Evolutionary conservation across 345 rosid genomes (phyloP).

Genomic region (Orychophragmus violaceus): DNA sequence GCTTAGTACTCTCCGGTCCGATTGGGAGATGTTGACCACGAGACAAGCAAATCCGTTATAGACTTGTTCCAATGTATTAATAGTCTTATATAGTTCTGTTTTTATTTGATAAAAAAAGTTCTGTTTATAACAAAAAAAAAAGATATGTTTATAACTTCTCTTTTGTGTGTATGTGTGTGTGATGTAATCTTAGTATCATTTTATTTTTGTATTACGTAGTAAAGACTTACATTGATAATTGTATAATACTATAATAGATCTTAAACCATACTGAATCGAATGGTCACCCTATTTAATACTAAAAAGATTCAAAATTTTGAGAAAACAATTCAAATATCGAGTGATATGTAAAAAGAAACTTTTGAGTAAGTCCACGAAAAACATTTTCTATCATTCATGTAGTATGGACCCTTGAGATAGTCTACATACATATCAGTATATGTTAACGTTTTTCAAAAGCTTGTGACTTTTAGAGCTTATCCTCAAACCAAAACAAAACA

Average conservation of each 20-base stretch:
- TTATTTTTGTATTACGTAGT: neutral
- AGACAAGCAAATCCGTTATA: constrained; percentile 13
- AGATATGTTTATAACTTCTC: too few species aligned
- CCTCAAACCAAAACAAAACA: neutral
- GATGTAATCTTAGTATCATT: neutral
- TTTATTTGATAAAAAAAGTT: too few species aligned
- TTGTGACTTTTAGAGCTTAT: neutral
- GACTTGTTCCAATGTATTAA: constrained; percentile 8
- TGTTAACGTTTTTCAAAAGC: neutral
- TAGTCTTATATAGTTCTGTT: neutral
- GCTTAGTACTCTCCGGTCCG: constrained; percentile 5
- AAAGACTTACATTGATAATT: neutral
- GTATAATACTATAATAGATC: neutral
- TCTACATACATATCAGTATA: neutral
- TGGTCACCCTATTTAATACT: neutral
- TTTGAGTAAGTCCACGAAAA: neutral
- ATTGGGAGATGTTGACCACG: constrained; percentile 21
- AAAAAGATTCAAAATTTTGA: neutral
- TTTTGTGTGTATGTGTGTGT: neutral
- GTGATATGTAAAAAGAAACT: neutral
- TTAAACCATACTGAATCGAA: neutral
- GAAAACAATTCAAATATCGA: neutral
- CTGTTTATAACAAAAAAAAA: too few species aligned
- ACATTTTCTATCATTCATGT: neutral
- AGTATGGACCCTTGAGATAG: neutral